Conservation (phyloP, 2,329 filamentous ascomycete species). For the Fusarium beomiforme region DNA sequence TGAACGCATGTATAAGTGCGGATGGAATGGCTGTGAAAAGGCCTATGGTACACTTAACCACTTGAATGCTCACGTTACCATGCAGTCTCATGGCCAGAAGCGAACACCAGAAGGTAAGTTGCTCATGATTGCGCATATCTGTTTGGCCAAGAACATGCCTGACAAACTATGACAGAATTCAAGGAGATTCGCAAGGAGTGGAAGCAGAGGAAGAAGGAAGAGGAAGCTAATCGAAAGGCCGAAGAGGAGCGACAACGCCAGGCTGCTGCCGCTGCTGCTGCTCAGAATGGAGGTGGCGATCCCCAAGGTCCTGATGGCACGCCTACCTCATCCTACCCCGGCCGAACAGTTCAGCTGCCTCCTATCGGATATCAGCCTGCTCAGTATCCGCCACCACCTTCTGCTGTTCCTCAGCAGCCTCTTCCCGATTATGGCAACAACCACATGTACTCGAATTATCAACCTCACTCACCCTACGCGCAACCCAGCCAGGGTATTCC, state of each 20-base stretch:
- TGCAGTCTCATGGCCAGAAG: conserved; percentile 96
- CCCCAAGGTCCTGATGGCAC: conserved; percentile 55
- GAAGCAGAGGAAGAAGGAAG: conserved; percentile 99
- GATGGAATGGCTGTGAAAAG: conserved; percentile 98
- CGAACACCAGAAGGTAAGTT: conserved; percentile 93
- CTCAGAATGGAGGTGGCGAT: conserved; percentile 61
- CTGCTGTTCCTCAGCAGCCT: conserved; percentile 61
- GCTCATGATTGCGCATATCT: too few species aligned
- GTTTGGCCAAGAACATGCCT: conserved; percentile 21
- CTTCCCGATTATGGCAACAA: conserved; percentile 64
- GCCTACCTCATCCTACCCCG: conserved; percentile 64
- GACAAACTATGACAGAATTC: conserved; percentile 75
- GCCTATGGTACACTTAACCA: conserved; percentile 98
- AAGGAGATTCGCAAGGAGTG: conserved; percentile 99
- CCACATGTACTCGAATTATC: conserved; percentile 67
- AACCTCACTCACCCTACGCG: conserved; percentile 67
- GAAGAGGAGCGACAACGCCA: conserved; percentile 84
- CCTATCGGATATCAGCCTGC: conserved; percentile 77
- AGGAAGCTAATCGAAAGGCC: conserved; percentile 64
- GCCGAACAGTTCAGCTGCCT: conserved; percentile 72
- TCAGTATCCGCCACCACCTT: conserved; percentile 73
- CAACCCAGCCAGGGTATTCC: conserved; percentile 68
- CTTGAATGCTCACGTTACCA: conserved; percentile 96
- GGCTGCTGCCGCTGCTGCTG: conserved; percentile 62
- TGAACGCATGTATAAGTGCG: conserved; percentile 99